These are phyloP conservation scores for Bothriochloa decipiens DNA, from an alignment of 176 grass and related monocot species.

Conservation along the genomic window DNA sequence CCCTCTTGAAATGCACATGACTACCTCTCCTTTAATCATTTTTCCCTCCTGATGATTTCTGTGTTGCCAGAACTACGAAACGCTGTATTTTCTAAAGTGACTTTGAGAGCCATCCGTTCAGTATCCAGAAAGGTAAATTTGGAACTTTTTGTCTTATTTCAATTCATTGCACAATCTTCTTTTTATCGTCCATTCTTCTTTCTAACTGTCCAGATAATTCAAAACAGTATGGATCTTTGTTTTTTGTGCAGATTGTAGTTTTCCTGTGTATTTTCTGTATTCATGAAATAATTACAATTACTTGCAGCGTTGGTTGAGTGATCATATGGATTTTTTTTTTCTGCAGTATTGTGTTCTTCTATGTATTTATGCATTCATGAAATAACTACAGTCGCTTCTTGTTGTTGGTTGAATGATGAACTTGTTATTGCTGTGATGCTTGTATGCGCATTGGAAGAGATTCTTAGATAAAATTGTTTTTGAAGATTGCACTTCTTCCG, in stretches of 20 bases:
- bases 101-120: slow-evolving; percentile 85
- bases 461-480: slow-evolving; percentile 23
- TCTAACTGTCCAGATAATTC: slow-evolving; percentile 33
- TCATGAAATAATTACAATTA: neutral
- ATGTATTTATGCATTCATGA: slow-evolving; percentile 26
- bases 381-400: slow-evolving; percentile 22
- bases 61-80: slow-evolving; percentile 77
- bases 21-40: slow-evolving; percentile 15
- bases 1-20: slow-evolving; percentile 17
- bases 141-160: slow-evolving; percentile 19
- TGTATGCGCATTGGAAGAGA: slow-evolving; percentile 8
- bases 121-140: slow-evolving; percentile 84
- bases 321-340: slow-evolving; percentile 29
- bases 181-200: slow-evolving; percentile 6
- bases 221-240: slow-evolving; percentile 28
- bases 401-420: slow-evolving; percentile 5
- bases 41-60: slow-evolving; percentile 39
- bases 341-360: slow-evolving; percentile 12
- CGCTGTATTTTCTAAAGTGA: slow-evolving; percentile 97
- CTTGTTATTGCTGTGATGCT: slow-evolving; percentile 10
- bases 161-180: slow-evolving; percentile 8
- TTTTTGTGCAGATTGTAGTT: slow-evolving; percentile 14
- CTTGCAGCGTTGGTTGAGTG: neutral
- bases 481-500: slow-evolving; percentile 6
- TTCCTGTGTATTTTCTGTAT: slow-evolving; percentile 13